Percentiles rank a stretch among this genome's conserved stretches.
These are phyloP conservation scores for Mortierella sp. DNA, from an alignment of 371 early-diverging fungal species.

Conservation along the genomic window DNA sequence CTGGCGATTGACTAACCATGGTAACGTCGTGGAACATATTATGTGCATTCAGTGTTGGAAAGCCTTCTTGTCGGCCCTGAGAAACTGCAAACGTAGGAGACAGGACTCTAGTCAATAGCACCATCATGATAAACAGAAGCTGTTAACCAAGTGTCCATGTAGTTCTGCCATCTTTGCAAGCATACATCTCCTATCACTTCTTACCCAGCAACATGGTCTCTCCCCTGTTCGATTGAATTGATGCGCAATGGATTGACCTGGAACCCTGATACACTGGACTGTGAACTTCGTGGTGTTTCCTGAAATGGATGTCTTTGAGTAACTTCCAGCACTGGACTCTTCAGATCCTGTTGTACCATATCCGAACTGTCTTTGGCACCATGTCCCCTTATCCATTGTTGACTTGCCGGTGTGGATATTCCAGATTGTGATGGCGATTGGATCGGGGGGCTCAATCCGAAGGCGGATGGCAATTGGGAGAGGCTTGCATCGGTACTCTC, in stretches of 20 bases:
- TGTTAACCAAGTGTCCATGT: neutral
- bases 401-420: neutral
- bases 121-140: neutral
- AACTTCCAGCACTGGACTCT: conserved; percentile 29
- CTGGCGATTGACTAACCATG: conserved; percentile 35
- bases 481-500: neutral
- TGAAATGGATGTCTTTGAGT: neutral
- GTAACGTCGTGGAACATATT: conserved; percentile 69
- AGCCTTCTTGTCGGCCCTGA: conserved; percentile 30
- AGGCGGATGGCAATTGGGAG: neutral
- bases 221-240: conserved; percentile 10
- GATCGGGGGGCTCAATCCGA: conserved; percentile 16
- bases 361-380: conserved; percentile 32
- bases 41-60: conserved; percentile 31
- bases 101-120: neutral
- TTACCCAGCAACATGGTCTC: conserved; percentile 23
- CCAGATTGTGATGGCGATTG: neutral
- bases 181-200: neutral
- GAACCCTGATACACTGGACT: neutral
- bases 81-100: conserved; percentile 37
- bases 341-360: conserved; percentile 40
- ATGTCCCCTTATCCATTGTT: conserved; percentile 15
- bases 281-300: neutral
- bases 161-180: neutral
- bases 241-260: conserved; percentile 1